Percentiles rank a stretch among this genome's conserved stretches.
Conservation (phyloP, 805 yeast genomes). For the Teunomyces lycoperdinae region DNA sequence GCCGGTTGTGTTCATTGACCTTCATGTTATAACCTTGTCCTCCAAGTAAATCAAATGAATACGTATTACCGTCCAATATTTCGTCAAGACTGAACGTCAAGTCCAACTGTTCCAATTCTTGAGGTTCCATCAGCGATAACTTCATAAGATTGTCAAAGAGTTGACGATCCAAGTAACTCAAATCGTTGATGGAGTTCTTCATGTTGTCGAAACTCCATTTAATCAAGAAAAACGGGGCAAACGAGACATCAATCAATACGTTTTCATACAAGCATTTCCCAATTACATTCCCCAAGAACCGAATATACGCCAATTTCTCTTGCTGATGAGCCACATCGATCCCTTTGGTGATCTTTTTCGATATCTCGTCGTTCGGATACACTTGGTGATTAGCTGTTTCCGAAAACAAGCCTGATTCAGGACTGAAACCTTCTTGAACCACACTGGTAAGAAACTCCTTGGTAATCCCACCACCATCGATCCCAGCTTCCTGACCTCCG, state of each 20-base stretch:
- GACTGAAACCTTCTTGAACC: slow-evolving; percentile 63
- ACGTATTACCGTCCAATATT: slow-evolving; percentile 32
- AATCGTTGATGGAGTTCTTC: slow-evolving; percentile 74
- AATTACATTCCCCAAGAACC: slow-evolving; percentile 75
- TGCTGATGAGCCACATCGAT: slow-evolving; percentile 29
- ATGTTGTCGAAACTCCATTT: slow-evolving; percentile 53
- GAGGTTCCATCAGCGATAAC: slow-evolving; percentile 51
- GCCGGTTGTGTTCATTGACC: slow-evolving; percentile 60
- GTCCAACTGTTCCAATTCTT: slow-evolving; percentile 57
- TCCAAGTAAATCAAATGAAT: slow-evolving; percentile 52
- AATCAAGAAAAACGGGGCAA: slow-evolving; percentile 81
- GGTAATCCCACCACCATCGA: slow-evolving; percentile 96
- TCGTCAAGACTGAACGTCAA: slow-evolving; percentile 66
- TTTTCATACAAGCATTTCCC: slow-evolving; percentile 89
- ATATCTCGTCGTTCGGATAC: slow-evolving; percentile 68
- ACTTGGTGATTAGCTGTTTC: slow-evolving; percentile 54
- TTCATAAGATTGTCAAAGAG: slow-evolving; percentile 64
- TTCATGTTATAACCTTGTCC: slow-evolving; percentile 54
- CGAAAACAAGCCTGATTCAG: slow-evolving; percentile 35
- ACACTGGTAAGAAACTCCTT: slow-evolving; percentile 83
- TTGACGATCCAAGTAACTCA: slow-evolving; percentile 65
- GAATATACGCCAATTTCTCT: slow-evolving; percentile 31
- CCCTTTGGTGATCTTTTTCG: slow-evolving; percentile 27
- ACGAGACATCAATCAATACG: slow-evolving; percentile 74
- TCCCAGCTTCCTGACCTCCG: slow-evolving; percentile 79